Evolutionary conservation across 495 filamentous ascomycete genomes (phyloP).

Genomic region (Neurospora sp.): DNA sequence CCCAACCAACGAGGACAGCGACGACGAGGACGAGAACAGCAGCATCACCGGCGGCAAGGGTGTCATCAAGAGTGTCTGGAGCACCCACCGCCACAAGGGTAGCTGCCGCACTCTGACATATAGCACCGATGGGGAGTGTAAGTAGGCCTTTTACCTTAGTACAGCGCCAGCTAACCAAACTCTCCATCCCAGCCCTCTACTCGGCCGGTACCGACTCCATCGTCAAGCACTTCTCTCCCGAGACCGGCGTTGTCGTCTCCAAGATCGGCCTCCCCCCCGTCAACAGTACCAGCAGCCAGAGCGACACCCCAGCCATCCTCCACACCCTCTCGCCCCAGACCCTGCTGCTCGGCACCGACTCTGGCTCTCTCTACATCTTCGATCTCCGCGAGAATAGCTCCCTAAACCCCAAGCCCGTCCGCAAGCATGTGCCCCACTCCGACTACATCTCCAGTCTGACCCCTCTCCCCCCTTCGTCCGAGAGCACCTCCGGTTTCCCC

Average conservation of each 20-base stretch:
- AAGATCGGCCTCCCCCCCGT: constrained; percentile 57
- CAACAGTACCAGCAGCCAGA: constrained; percentile 19
- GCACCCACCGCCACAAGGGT: constrained; percentile 80
- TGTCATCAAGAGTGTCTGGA: constrained; percentile 75
- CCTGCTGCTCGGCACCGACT: constrained; percentile 83
- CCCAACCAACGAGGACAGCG: constrained; percentile 43
- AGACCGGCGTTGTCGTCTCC: constrained; percentile 69
- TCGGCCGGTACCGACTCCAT: constrained; percentile 85
- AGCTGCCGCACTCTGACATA: constrained; percentile 76
- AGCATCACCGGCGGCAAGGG: constrained; percentile 53
- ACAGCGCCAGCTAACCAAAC: constrained; percentile 6
- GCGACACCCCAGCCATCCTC: constrained; percentile 65
- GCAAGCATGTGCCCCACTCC: constrained; percentile 74
- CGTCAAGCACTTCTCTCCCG: constrained; percentile 72
- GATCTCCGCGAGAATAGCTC: constrained; percentile 66
- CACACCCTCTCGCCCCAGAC: constrained; percentile 78
- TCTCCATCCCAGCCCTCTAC: constrained; percentile 47
- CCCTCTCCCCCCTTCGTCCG: constrained; percentile 63
- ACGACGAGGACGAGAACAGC: constrained; percentile 35
- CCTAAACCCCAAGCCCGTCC: constrained; percentile 51
- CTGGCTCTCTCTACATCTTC: constrained; percentile 77
- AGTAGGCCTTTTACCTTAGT: constrained; percentile 5
- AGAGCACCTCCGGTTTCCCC: constrained; percentile 71
- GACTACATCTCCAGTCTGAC: constrained; percentile 90
- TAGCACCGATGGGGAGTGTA: constrained; percentile 58